phyloP scores from a whole-genome alignment of 2,329 filamentous ascomycete species.

The Microdochium nivale region DNA sequence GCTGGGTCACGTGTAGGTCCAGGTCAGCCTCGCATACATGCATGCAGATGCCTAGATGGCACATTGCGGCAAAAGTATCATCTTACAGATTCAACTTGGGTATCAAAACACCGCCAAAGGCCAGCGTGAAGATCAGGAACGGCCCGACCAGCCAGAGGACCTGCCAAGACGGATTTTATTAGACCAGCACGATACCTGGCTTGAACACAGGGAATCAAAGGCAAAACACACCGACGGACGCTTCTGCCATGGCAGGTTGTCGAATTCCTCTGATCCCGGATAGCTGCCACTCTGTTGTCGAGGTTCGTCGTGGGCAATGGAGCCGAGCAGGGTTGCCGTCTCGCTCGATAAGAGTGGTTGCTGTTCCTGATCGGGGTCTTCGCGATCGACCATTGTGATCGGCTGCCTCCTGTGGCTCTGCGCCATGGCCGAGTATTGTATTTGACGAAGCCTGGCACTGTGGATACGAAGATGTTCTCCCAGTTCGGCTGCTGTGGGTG shows the following conservation, averaged over 20 bases:
- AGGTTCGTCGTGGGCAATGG: constrained; percentile 11
- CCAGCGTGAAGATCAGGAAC: constrained; percentile 73
- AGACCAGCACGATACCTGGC: constrained; percentile 4
- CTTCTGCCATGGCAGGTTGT: constrained; percentile 52
- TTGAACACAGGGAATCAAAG: background rate
- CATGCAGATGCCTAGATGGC: background rate
- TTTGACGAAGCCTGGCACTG: too few species aligned
- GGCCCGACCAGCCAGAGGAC: constrained; percentile 78
- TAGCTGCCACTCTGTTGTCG: constrained; percentile 25
- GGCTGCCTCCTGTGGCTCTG: background rate
- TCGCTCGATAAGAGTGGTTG: constrained; percentile 18
- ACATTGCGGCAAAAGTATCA: background rate
- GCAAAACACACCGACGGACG: constrained; percentile 45
- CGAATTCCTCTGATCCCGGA: constrained; percentile 49
- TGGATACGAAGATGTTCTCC: too few species aligned
- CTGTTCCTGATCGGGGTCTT: constrained; percentile 7
- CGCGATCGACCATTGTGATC: constrained; percentile 16
- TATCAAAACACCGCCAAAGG: constrained; percentile 78
- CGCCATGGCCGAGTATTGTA: too few species aligned
- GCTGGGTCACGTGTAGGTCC: constrained; percentile 20
- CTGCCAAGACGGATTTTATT: constrained; percentile 27
- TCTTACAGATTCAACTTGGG: constrained; percentile 73
- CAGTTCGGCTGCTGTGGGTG: too few species aligned
- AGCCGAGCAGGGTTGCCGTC: constrained; percentile 28
- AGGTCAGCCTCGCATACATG: background rate